A percentile compares a stretch with the other conserved stretches of the same genome.
phyloP scores from a whole-genome alignment of 306 rosid species.

The Hippophae rhamnoides region DNA sequence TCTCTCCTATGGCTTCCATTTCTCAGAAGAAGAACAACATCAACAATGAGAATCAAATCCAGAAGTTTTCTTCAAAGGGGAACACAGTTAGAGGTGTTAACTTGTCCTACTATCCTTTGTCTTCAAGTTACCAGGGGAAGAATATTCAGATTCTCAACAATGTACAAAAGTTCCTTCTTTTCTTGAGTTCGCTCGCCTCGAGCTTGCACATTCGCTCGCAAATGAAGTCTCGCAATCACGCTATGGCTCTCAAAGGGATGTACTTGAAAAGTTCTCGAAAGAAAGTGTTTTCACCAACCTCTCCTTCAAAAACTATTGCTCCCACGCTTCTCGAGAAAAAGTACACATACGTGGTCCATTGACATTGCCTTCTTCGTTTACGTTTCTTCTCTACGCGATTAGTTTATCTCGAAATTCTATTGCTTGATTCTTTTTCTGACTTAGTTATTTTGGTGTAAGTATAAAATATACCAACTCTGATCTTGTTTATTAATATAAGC shows the following conservation, averaged over 20 bases:
- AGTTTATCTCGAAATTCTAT: conserved; percentile 24
- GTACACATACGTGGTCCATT: conserved; percentile 52
- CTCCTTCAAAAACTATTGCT: conserved; percentile 40
- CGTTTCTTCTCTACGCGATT: neutral
- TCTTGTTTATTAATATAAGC: too few relatives aligned
- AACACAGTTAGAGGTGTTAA: conserved; percentile 6
- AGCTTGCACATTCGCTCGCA: conserved; percentile 33
- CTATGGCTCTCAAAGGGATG: conserved; percentile 35
- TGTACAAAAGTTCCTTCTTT: conserved; percentile 33
- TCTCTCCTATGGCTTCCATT: conserved; percentile 15
- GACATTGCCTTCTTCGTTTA: neutral
- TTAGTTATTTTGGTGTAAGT: neutral
- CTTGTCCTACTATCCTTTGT: conserved; percentile 34
- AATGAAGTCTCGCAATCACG: conserved; percentile 31
- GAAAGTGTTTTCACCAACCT: conserved; percentile 38
- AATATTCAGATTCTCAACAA: conserved; percentile 14
- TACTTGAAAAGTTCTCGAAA: conserved; percentile 51
- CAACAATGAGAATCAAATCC: conserved; percentile 27
- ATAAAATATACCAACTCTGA: too few relatives aligned
- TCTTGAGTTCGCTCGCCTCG: conserved; percentile 35
- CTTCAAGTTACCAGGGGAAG: conserved; percentile 20
- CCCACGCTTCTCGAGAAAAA: conserved; percentile 85
- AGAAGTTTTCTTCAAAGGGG: conserved; percentile 22
- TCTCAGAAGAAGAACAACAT: neutral
- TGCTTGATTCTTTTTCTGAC: too few relatives aligned